Percentiles rank a stretch among this genome's conserved stretches.
Evolutionary conservation across 2,329 filamentous ascomycete genomes (phyloP).

Genomic region (Scopulariopsis brevicaulis): DNA sequence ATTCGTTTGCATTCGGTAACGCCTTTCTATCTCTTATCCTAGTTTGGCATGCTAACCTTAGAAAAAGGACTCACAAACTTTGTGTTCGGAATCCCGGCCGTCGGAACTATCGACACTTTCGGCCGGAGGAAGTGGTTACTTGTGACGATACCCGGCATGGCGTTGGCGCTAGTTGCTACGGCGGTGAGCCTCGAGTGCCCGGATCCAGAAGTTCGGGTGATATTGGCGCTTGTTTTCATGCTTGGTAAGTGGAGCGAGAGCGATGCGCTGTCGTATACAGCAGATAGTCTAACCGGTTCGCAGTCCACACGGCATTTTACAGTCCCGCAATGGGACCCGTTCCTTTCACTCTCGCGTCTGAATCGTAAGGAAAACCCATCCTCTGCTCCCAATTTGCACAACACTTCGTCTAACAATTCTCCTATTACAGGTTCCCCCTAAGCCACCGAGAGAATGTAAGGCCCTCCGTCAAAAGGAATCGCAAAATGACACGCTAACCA

Average conservation of each 20-base stretch:
- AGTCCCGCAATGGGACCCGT: conserved; percentile 40
- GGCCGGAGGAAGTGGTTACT: conserved; percentile 30
- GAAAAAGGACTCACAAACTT: conserved; percentile 13
- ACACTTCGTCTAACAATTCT: neutral
- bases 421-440: conserved; percentile 22
- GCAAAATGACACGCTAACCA: conserved; percentile 23
- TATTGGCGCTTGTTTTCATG: conserved; percentile 46
- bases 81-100: conserved; percentile 23
- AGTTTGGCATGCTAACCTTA: neutral
- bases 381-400: neutral
- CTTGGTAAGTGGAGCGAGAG: conserved; percentile 21
- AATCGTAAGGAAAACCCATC: conserved; percentile 8
- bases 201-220: conserved; percentile 30
- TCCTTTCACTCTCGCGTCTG: conserved; percentile 29
- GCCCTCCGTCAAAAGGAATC: conserved; percentile 21
- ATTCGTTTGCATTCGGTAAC: conserved; percentile 27
- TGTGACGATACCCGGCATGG: conserved; percentile 30
- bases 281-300: neutral
- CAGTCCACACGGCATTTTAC: conserved; percentile 35
- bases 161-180: conserved; percentile 25
- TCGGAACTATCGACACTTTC: conserved; percentile 25
- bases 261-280: neutral
- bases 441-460: conserved; percentile 28
- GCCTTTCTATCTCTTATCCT: neutral
- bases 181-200: conserved; percentile 12